A percentile compares a stretch with the other conserved stretches of the same genome.
Evolutionary conservation across 306 rosid genomes (phyloP).

Genomic region (Sicyos baderoa): DNA sequence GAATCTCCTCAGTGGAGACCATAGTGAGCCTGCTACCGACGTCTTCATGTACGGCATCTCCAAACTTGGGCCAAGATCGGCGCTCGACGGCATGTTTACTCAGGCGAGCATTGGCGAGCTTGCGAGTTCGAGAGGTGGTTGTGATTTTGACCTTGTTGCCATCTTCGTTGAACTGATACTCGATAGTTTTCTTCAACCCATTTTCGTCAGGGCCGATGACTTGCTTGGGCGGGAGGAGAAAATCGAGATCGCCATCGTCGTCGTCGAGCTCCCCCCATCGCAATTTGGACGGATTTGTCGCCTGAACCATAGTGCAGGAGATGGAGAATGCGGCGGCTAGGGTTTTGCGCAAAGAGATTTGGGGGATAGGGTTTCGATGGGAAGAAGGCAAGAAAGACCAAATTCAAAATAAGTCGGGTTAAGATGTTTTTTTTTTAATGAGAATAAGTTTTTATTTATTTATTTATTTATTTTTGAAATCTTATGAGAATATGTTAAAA

Average conservation of each 20-base stretch:
- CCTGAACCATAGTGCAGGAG: slow-evolving; percentile 1
- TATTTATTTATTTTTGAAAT: too few species aligned
- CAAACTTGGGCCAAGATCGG: slow-evolving; percentile 79
- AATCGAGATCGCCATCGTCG: slow-evolving; percentile 81
- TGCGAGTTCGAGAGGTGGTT: slow-evolving; percentile 61
- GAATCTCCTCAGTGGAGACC: slow-evolving; percentile 90
- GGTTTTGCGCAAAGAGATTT: neutral
- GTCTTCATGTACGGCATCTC: slow-evolving; percentile 78
- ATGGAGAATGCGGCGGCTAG: neutral
- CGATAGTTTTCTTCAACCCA: slow-evolving; percentile 65
- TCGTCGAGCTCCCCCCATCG: slow-evolving; percentile 66
- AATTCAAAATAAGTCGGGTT: too few species aligned
- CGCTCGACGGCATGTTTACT: slow-evolving; percentile 55
- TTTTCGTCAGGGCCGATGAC: slow-evolving; percentile 78
- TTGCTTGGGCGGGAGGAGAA: slow-evolving; percentile 65
- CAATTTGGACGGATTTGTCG: slow-evolving; percentile 23
- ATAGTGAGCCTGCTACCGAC: slow-evolving; percentile 75
- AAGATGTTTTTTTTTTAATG: too few species aligned
- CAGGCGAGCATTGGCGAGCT: slow-evolving; percentile 48
- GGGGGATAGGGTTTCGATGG: slow-evolving; percentile 13
- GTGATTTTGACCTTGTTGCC: slow-evolving; percentile 77
- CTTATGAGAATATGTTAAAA: too few species aligned
- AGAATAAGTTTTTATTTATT: too few species aligned
- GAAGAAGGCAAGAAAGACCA: neutral
- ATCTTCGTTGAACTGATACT: slow-evolving; percentile 70